These are phyloP conservation scores for Baeospora myosura DNA, from an alignment of 1,284 basidiomycete species.

Conservation along the genomic window DNA sequence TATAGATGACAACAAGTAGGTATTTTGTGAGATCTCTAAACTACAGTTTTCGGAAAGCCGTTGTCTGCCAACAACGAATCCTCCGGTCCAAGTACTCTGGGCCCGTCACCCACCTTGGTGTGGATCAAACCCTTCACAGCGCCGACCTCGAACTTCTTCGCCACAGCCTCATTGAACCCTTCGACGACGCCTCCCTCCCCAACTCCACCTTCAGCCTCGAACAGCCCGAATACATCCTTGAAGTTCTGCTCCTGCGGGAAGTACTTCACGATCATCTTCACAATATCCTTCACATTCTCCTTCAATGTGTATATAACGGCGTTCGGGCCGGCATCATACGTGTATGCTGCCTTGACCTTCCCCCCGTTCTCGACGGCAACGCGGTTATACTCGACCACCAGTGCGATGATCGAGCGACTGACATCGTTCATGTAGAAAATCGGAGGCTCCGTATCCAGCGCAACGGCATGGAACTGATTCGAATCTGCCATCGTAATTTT, in stretches of 20 bases:
- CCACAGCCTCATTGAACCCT: constrained; percentile 76
- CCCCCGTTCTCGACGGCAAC: constrained; percentile 55
- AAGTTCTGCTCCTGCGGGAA: constrained; percentile 78
- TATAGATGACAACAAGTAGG: background rate
- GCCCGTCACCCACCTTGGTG: constrained; percentile 87
- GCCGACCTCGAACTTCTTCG: constrained; percentile 65
- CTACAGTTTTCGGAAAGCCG: constrained; percentile 45
- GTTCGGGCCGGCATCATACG: constrained; percentile 97
- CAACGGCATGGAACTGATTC: constrained; percentile 98
- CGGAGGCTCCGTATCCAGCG: constrained; percentile 92
- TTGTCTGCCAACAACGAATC: constrained; percentile 50
- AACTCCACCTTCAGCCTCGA: constrained; percentile 34
- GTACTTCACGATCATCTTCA: constrained; percentile 68
- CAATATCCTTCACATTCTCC: constrained; percentile 71
- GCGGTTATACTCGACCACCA: constrained; percentile 94
- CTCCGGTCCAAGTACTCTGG: constrained; percentile 52
- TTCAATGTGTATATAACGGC: constrained; percentile 92
- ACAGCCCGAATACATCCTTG: constrained; percentile 68
- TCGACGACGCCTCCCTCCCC: constrained; percentile 40
- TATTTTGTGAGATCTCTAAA: background rate
- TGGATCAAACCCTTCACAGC: constrained; percentile 86
- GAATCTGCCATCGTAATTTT: constrained; percentile 94
- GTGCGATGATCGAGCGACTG: constrained; percentile 74
- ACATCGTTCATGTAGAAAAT: constrained; percentile 99
- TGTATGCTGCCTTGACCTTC: constrained; percentile 86